Base-by-base conservation (phyloP, 352 stramenopile species). In the Globisporangium solare region DNA sequence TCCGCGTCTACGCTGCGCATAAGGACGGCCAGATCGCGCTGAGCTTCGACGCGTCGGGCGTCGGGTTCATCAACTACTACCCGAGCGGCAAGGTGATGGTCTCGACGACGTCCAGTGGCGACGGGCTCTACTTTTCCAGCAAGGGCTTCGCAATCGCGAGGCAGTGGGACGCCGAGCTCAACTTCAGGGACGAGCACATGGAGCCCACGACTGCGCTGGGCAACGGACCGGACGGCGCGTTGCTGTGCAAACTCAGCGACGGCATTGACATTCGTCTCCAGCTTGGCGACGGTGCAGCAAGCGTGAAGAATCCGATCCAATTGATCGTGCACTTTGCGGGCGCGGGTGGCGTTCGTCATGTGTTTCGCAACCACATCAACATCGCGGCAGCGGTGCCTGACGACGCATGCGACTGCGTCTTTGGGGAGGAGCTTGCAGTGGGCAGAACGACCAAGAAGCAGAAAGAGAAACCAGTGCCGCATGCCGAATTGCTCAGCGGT, bases 61-160 rank as follows among this genome's bases (percentile, higher is more conserved):
- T 90, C 0, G 82, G 82, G 14, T 90, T 92, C 41, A 72, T 90
- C 53, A 92, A 92, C 55, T 87, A 88, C 51, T 75, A 89, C 31
- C 78, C 82, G 22, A 88, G 73, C n/a, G 79, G 82, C 11, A 73
- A 76, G 15, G 88, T 78, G 56, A 70, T 92, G 55, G 58, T 92
- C 6, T 92, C 79, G 12, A 92, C 82, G 12, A 88, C 79, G 6
- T 86, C 74, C 0, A 67, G 63, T 24, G 78, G 82, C 37, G 66
- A 88, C 51, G 79, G 82, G 0, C 51, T 92, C 27, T 64, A 74
- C 31, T 85, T 92, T 51, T 80, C 77, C 0, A 59, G 39, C 35
- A 68, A 74, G 5, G 72, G 63, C 35, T 62, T 49, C n/a, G 56
- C 50, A 6, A 92, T 90, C 49, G 21, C 78, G 35, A 58, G 76